These are phyloP conservation scores for Xerocomellus chrysenteron DNA, from an alignment of 768 basidiomycete genomes.

Conservation along the genomic window DNA sequence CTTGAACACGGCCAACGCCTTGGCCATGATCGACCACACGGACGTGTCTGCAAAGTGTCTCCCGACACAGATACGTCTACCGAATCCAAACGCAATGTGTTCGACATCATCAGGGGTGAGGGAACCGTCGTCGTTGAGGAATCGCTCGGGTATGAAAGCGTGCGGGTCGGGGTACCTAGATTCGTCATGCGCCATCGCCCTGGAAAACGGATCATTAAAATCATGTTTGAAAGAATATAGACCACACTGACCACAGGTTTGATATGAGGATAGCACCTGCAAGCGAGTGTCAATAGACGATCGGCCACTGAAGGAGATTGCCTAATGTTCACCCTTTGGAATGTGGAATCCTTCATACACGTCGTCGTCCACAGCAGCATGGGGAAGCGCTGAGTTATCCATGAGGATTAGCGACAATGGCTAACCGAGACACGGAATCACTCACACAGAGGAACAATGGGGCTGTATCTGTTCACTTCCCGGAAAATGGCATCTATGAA, in stretches of 20 bases:
- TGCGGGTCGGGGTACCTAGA: constrained; percentile 36
- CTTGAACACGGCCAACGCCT: constrained; percentile 5
- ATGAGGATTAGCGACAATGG: background rate
- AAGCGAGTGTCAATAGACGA: background rate
- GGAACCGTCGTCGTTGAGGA: constrained; percentile 28
- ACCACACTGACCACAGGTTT: constrained; percentile 8
- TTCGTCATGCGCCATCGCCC: constrained; percentile 13
- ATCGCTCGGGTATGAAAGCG: constrained; percentile 39
- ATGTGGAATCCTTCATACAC: constrained; percentile 48
- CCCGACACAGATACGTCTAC: constrained; percentile 24
- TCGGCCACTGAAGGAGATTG: background rate
- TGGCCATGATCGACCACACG: constrained; percentile 12
- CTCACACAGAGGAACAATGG: constrained; percentile 1
- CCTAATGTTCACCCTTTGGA: constrained; percentile 32
- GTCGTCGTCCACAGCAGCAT: constrained; percentile 36
- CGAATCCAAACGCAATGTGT: constrained; percentile 21
- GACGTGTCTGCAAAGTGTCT: constrained; percentile 18
- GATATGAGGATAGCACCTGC: constrained; percentile 1
- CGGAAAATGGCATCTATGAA: constrained; percentile 8
- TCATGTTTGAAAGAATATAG: too few relatives aligned
- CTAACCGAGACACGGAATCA: background rate
- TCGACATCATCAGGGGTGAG: constrained; percentile 5
- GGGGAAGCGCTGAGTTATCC: constrained; percentile 21
- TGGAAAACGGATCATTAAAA: background rate
- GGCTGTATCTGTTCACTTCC: background rate